Evolutionary conservation across 2,329 filamentous ascomycete genomes (phyloP), one percentile per base, ranked within the genome.

Genomic region (Aspergillus fijiensis): DNA sequence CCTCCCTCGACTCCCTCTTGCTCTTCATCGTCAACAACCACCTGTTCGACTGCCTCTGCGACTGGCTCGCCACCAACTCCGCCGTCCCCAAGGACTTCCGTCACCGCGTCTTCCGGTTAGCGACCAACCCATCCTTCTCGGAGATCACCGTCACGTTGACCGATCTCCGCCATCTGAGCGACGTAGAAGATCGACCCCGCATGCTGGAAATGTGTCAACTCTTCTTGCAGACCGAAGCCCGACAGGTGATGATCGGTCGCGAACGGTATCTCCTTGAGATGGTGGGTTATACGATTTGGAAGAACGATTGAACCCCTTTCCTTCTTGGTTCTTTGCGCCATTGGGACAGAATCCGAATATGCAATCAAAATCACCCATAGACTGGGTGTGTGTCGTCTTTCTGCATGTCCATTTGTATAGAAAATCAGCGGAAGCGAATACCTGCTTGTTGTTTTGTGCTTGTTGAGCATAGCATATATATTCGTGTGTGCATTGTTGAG

Each of bases 31-130:
- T 66, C n/a, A 55, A 55, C 0, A 66, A 74, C 39, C 63, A 64
- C 21, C 71, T 74, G 57, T 57, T 74, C 16, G 69, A 71, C 25
- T 58, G 57, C 16, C 71, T 71, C 55, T 70, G 66, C 58, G 70
- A 67, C 31, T 69, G 64, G 25, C 58, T 74, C 16, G 62, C 65
- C n/a, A 52, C 19, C 3, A 59, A 72, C 52, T 66, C 63, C 31
- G 55, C 53, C 14, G 57, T 63, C 19, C 57, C 59, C 12, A 52
- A 39, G n/a, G 51, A 57, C n/a, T 25, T 63, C 5, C 57, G 54
- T 5, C 19, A 54, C 14, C 16, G 35, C 12, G 5, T 61, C 19
- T 61, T 63, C 47, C 57, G 59, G 9, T n/a, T 42, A 10, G 51
- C 51, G 1, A 29, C 51, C 19, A 57, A 54, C 2, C 39, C 39